Conservation (phyloP, 352 stramenopile genomes). For the Phytophthora parvispora region DNA sequence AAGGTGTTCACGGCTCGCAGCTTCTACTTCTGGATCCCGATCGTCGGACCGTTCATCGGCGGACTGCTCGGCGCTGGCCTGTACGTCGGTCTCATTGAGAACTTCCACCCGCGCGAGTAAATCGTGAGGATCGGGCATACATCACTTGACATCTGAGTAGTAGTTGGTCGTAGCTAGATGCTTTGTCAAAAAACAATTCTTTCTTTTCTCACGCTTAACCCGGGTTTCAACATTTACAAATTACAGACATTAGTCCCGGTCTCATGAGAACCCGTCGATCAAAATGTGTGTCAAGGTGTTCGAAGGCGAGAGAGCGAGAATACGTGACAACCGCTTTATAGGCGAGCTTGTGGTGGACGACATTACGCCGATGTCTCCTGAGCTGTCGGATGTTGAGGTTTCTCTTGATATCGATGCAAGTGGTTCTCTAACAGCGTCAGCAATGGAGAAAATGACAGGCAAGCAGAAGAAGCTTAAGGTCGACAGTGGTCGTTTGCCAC, state of each 20-base stretch:
- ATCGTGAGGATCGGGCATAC: background rate
- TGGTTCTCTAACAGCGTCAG: background rate
- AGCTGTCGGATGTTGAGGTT: background rate
- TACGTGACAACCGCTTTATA: background rate
- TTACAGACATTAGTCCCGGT: background rate
- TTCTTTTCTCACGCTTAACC: no score
- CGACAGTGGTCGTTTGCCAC: background rate
- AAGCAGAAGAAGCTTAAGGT: background rate
- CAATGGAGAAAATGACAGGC: background rate
- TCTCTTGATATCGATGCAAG: background rate
- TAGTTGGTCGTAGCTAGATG: background rate
- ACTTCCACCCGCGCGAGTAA: conserved; percentile 43
- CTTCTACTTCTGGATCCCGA: conserved; percentile 54
- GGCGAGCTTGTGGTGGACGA: background rate
- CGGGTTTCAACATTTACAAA: no score
- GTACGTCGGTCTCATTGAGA: conserved; percentile 47
- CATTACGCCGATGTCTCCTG: background rate
- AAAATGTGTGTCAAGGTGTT: background rate
- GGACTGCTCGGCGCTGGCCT: conserved; percentile 39
- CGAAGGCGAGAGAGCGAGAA: background rate
- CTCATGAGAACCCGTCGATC: background rate
- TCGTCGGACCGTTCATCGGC: conserved; percentile 47
- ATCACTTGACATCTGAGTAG: background rate
- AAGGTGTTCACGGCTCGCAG: conserved; percentile 43
- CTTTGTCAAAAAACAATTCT: background rate